Evolutionary conservation across 805 yeast species (phyloP), one percentile per base, ranked within the genome.

Genomic region (Monosporozyma servazzii): DNA sequence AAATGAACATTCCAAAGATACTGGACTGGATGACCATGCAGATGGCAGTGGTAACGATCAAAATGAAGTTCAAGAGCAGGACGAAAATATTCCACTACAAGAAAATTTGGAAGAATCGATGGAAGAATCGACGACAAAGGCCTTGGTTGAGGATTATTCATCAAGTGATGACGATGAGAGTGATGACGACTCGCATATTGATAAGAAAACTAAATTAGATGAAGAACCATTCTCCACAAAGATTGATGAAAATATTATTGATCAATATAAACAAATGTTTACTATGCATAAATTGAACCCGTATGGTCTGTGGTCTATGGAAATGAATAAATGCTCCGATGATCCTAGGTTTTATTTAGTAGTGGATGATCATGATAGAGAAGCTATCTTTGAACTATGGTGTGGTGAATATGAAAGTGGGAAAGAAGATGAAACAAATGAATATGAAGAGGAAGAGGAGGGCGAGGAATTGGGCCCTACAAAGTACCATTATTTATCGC

Each of bases 311-410:
- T 81, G 83, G 84, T 73, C 73, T 5, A 53, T 62, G 0, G 81
- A 78, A 59, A 63, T 73, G 10, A 56, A 60, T 11, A 69, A 68
- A 48, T 55, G 80, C 0, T 64, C 70, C 0, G 53, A 66, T n/a
- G 80, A 79, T 53, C 71, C 74, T 4, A 55, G 71, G 11, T 79
- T 70, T 57, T 61, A 66, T 23, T 50, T 53, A 1, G 52, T 77
- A 18, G 65, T 66, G 7, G 59, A 67, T 25, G 69, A 72, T 41
- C 54, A 60, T 18, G 58, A 59, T 8, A 63, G 82, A 36, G 67
- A 65, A 48, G 66, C 60, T 1, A 56, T 72, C 1, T 81, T 75
- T 58, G 75, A 76, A 43, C 59, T 65, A 27, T 80, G 86, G 85
- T 62, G 73, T 51, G 60, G 48, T 25, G 21, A 17, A 21, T 50